Percentiles rank a stretch among this genome's conserved stretches.
phyloP scores from a whole-genome alignment of 2,329 filamentous ascomycete species.

The Cryphonectria nitschkei region DNA sequence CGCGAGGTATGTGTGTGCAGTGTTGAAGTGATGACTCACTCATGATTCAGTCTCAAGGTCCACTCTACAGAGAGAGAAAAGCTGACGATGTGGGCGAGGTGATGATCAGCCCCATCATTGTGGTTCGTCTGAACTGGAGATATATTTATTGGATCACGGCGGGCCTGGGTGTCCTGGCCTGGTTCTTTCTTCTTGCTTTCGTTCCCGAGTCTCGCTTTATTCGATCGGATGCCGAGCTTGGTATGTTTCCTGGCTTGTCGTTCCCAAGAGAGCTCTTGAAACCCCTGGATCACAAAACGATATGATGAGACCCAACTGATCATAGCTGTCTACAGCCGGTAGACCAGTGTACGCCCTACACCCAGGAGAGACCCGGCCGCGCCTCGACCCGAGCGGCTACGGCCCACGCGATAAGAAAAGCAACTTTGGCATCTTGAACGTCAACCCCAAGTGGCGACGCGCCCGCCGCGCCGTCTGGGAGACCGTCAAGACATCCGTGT shows the following conservation, averaged over 20 bases:
- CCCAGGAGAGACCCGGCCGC: constrained; percentile 34
- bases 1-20: constrained; percentile 18
- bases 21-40: background rate
- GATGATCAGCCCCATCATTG: constrained; percentile 33
- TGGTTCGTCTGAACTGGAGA: constrained; percentile 36
- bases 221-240: constrained; percentile 36
- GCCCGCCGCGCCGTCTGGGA: constrained; percentile 30
- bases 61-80: background rate
- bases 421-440: constrained; percentile 37
- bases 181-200: constrained; percentile 36
- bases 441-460: constrained; percentile 32
- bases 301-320: too few species aligned
- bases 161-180: constrained; percentile 35
- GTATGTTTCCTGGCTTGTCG: constrained; percentile 1
- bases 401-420: constrained; percentile 33
- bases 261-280: too few species aligned
- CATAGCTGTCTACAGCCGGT: constrained; percentile 30
- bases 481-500: constrained; percentile 33
- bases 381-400: constrained; percentile 35
- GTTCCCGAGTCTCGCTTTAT: constrained; percentile 38
- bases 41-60: background rate
- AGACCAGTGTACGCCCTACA: constrained; percentile 33
- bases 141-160: constrained; percentile 41
- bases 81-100: background rate
- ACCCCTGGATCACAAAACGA: too few species aligned